Evolutionary conservation across 208 protist genomes (phyloP).

Genomic region (Trypanosoma congolense): DNA sequence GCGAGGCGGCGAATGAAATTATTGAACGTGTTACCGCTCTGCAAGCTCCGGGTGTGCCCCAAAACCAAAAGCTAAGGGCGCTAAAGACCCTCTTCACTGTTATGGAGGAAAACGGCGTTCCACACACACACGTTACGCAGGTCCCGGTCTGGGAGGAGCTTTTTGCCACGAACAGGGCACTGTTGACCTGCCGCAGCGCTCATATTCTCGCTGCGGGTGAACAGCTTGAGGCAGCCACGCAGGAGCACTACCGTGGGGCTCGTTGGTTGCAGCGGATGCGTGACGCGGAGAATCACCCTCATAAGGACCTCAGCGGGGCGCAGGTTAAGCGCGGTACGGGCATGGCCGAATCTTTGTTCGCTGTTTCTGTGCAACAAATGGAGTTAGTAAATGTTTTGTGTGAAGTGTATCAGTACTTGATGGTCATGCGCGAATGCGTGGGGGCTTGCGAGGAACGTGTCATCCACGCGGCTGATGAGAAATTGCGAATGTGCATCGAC

Average conservation of each 20-base stretch:
- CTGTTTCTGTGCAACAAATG: conserved; percentile 30
- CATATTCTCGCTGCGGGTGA: conserved; percentile 25
- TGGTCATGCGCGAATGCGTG: conserved; percentile 30
- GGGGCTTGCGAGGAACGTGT: conserved; percentile 15
- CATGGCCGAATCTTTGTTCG: conserved; percentile 67
- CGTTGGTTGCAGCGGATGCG: conserved; percentile 86
- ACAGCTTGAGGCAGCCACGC: conserved; percentile 34
- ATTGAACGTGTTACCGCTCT: conserved; percentile 68
- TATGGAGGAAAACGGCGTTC: conserved; percentile 68
- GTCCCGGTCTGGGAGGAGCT: conserved; percentile 61
- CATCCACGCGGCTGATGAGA: conserved; percentile 10
- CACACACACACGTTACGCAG: conserved; percentile 66
- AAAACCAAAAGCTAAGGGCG: conserved; percentile 79
- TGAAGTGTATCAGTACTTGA: conserved; percentile 36
- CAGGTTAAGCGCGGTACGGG: conserved; percentile 75
- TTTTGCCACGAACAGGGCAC: conserved; percentile 56
- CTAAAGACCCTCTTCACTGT: conserved; percentile 84
- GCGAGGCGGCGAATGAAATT: conserved; percentile 45
- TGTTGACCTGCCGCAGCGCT: conserved; percentile 44
- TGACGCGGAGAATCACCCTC: conserved; percentile 66
- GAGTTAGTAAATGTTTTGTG: conserved; percentile 30
- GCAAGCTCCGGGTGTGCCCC: conserved; percentile 70
- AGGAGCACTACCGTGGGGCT: conserved; percentile 63
- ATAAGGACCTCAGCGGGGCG: conserved; percentile 81
- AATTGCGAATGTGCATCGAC: conserved; percentile 45